Base-by-base conservation (phyloP, 805 yeast species). In the Candida arabinofermentans region DNA sequence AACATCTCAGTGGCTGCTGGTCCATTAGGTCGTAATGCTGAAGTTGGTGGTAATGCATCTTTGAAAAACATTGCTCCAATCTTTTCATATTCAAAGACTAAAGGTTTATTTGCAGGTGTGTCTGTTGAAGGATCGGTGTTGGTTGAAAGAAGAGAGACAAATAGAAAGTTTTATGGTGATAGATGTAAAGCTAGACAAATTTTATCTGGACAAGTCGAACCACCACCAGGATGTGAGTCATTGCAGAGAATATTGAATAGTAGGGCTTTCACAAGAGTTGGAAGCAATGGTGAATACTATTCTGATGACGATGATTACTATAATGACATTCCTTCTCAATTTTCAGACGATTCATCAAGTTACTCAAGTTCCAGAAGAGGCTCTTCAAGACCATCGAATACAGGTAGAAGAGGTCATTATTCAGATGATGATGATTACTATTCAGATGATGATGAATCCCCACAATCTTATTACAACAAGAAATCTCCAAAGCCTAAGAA, bases 1-100 rank as follows among this genome's bases (percentile, higher is more conserved):
- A 91, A 91, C 57, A 75, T 91, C 22, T 88, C 96, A 16, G 83
- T 91, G 27, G 96, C 99, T 12, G 98, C 97, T 1, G 99, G 99
- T 33, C 98, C 98, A 1, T 69, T 93, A 50, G 99, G 99, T 41
- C 80, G 99, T 66, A 89, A 86, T 54, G 99, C 97, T 3, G 99
- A 91, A 66, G 97, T 96, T 37, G 96, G 95, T 14, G 98, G 96
- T 17, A 77, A 95, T 22, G 98, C 97, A 1, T 87, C 96, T 4
- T 65, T 88, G 42, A 83, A 83, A 53, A 74, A 83, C 40, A 93
- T 89, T 4, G 86, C 97, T 4, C 95, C 98, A 6, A 83, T 91
- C 14, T 91, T 91, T 61, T 71, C 97, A 1, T 91, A 93, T 66
- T 87, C 97, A 10, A 91, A 93, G 65, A 89, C 96, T 3, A 91